Evolutionary conservation across 2,329 filamentous ascomycete genomes (phyloP).

Genomic region (Phaeosphaeria sp.): DNA sequence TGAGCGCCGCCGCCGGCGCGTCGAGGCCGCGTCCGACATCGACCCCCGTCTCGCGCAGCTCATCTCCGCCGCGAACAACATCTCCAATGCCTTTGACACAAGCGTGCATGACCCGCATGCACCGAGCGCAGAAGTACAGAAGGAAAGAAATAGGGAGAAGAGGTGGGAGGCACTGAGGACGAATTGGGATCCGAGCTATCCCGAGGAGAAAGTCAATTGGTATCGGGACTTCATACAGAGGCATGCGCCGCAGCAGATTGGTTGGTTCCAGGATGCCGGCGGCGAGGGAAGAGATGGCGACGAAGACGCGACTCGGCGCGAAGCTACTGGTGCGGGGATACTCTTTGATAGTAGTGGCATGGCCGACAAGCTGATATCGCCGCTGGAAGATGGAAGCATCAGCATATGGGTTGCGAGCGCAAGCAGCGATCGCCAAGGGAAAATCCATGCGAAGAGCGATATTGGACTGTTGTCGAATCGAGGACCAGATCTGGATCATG

Average conservation of each 20-base stretch:
- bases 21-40: conserved; percentile 35
- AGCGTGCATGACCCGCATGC: conserved; percentile 31
- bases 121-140: conserved; percentile 41
- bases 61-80: conserved; percentile 50
- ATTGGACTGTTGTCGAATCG: conserved; percentile 72
- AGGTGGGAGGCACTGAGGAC: conserved; percentile 67
- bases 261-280: conserved; percentile 75
- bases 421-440: conserved; percentile 66
- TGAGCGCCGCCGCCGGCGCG: conserved; percentile 63
- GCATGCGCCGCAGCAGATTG: conserved; percentile 74
- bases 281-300: conserved; percentile 47
- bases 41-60: conserved; percentile 54
- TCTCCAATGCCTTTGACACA: conserved; percentile 32
- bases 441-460: conserved; percentile 69
- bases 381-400: conserved; percentile 86
- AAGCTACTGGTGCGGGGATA: conserved; percentile 74
- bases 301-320: conserved; percentile 56
- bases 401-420: conserved; percentile 75
- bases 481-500: conserved; percentile 50
- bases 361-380: conserved; percentile 71
- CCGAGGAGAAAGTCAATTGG: conserved; percentile 77
- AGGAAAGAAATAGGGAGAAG: conserved; percentile 36
- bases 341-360: conserved; percentile 65
- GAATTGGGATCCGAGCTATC: conserved; percentile 84
- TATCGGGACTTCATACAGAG: conserved; percentile 89